Conservation (phyloP, 257 asterid species). For the Scutellaria galericulata region DNA sequence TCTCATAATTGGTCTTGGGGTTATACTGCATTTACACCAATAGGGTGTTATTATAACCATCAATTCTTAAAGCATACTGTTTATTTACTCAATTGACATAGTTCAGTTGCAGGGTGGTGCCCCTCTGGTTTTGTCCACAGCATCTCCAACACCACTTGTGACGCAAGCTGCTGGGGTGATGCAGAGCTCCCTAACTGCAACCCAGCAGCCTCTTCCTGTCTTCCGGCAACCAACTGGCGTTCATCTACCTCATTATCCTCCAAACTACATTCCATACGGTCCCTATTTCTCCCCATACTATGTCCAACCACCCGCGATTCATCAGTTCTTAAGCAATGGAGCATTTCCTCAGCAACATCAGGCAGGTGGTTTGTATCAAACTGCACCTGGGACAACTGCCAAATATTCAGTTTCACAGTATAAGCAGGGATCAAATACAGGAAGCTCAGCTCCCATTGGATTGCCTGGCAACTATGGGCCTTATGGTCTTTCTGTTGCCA, state of each 20-base stretch:
- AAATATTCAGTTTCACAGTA: constrained; percentile 79
- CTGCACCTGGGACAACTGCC: constrained; percentile 70
- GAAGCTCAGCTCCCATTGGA: constrained; percentile 67
- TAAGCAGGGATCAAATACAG: constrained; percentile 77
- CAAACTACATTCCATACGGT: constrained; percentile 74
- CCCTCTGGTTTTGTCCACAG: constrained; percentile 62
- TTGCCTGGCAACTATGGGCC: constrained; percentile 78
- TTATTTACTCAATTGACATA: constrained; percentile 29
- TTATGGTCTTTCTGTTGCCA: constrained; percentile 68
- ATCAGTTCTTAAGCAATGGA: constrained; percentile 76
- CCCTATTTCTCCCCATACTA: constrained; percentile 82
- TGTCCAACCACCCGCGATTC: constrained; percentile 75
- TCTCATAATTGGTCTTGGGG: constrained; percentile 6
- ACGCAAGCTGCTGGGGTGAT: constrained; percentile 82
- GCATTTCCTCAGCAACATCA: constrained; percentile 88
- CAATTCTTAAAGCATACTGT: constrained; percentile 7
- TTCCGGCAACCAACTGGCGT: constrained; percentile 86
- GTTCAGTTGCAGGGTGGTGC: constrained; percentile 68
- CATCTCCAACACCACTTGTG: constrained; percentile 78
- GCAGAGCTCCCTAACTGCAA: constrained; percentile 66
- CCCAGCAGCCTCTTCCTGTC: constrained; percentile 71
- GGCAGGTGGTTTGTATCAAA: constrained; percentile 67
- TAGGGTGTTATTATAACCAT: constrained; percentile 6
- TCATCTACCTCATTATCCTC: constrained; percentile 83
- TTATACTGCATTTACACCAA: background rate